Conservation (phyloP, 805 yeast genomes). For the Wickerhamomyces strasburgensis region DNA sequence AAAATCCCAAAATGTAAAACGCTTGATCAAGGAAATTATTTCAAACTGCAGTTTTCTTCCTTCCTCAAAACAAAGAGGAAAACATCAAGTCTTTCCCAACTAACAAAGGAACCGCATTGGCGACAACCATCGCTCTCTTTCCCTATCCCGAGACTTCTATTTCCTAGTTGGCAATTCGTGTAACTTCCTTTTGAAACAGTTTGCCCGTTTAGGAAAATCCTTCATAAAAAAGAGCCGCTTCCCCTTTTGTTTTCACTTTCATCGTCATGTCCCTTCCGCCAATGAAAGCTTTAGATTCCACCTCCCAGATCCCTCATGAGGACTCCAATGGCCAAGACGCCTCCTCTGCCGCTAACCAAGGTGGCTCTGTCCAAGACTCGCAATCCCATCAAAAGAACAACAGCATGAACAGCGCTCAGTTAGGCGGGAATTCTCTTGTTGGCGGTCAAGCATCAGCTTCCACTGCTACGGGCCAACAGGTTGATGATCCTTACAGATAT, state of each 20-base stretch:
- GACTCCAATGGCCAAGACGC: conserved; percentile 7
- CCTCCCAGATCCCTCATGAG: conserved; percentile 9
- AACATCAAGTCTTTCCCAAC: too few species aligned
- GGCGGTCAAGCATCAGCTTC: not conserved
- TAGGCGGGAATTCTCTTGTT: too few species aligned
- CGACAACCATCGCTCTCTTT: too few species aligned
- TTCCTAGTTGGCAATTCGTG: too few species aligned
- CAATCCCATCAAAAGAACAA: not conserved
- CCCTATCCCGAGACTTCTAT: too few species aligned
- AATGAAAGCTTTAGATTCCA: conserved; percentile 12
- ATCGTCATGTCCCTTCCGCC: conserved; percentile 17
- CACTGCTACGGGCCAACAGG: conserved; percentile 1
- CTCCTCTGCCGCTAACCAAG: not conserved
- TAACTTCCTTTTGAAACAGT: not conserved
- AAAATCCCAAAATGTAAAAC: too few species aligned
- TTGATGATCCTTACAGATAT: conserved; percentile 17
- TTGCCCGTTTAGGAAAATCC: not conserved
- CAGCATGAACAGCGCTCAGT: not conserved
- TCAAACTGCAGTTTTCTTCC: too few species aligned
- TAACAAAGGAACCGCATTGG: too few species aligned
- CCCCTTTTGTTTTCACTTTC: not conserved
- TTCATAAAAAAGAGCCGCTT: not conserved
- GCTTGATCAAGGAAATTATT: too few species aligned
- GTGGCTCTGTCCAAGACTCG: not conserved
- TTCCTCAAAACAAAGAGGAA: too few species aligned